Evolutionary conservation across 305 asterid species (phyloP).

Genomic region (Salvia sclarea): DNA sequence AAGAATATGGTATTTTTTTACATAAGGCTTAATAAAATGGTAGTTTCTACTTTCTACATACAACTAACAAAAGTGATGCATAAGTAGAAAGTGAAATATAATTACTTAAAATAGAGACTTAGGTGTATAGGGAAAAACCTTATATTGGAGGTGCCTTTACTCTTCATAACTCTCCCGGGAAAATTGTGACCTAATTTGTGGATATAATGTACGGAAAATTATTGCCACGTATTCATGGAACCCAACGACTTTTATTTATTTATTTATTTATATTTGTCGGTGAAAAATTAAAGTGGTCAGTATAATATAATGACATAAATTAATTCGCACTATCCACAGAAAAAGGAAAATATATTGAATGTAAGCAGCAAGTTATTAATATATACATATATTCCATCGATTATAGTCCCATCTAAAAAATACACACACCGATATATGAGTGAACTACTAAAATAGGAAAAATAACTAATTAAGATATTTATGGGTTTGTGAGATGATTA

Average conservation of each 20-base stretch:
- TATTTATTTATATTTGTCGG: slow-evolving; percentile 1
- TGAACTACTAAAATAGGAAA: too few relatives aligned
- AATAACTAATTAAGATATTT: too few relatives aligned
- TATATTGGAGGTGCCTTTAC: background rate
- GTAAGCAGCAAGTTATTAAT: background rate
- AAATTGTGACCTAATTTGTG: background rate
- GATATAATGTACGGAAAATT: background rate
- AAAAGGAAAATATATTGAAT: background rate
- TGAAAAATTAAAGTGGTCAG: background rate
- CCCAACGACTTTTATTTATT: background rate
- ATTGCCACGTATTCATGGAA: background rate
- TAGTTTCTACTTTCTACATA: too few relatives aligned
- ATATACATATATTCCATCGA: too few relatives aligned
- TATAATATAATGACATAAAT: background rate
- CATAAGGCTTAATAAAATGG: too few relatives aligned
- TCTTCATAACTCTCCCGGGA: background rate
- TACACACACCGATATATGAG: too few relatives aligned
- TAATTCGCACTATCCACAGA: background rate
- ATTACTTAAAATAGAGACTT: background rate
- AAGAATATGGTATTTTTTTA: too few relatives aligned
- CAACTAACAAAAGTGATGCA: too few relatives aligned
- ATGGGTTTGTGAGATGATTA: too few relatives aligned
- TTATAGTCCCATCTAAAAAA: too few relatives aligned
- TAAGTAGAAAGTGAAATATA: background rate
- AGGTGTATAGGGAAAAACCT: background rate